Percentiles rank a stretch among this genome's conserved stretches.
Evolutionary conservation across 1,284 basidiomycete genomes (phyloP).

Genomic region (Calocybe gambosa): DNA sequence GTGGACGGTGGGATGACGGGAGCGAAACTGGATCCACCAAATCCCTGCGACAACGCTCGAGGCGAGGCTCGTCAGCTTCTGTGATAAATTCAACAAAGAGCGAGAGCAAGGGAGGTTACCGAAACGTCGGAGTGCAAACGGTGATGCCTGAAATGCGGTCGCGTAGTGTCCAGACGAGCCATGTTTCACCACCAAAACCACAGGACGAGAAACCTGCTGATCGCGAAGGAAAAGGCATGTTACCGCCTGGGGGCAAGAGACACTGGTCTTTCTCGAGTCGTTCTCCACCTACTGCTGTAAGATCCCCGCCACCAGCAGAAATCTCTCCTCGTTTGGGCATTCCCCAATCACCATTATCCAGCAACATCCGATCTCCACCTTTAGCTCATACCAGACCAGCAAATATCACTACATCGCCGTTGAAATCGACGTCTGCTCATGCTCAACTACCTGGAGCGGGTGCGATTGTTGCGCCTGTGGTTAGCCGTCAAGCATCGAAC

Average conservation of each 20-base stretch:
- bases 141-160: constrained; percentile 40
- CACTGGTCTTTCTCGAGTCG: constrained; percentile 30
- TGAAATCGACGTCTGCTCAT: constrained; percentile 4
- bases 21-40: constrained; percentile 29
- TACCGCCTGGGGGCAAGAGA: constrained; percentile 24
- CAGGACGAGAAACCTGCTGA: constrained; percentile 16
- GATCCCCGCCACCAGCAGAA: neutral
- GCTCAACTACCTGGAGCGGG: constrained; percentile 9
- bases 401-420: constrained; percentile 7
- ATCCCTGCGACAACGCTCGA: constrained; percentile 23
- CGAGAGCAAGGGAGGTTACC: constrained; percentile 47
- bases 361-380: constrained; percentile 4
- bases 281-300: constrained; percentile 15
- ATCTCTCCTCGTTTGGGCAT: neutral
- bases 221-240: constrained; percentile 17
- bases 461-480: constrained; percentile 12
- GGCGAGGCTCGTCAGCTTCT: constrained; percentile 32
- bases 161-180: constrained; percentile 48
- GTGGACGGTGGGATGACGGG: constrained; percentile 28
- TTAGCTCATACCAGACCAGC: neutral
- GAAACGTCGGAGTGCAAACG: constrained; percentile 58
- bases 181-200: constrained; percentile 18
- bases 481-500: constrained; percentile 31
- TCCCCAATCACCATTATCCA: neutral
- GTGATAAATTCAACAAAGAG: constrained; percentile 25